Evolutionary conservation across 768 basidiomycete genomes (phyloP).

Genomic region (Mycena haematopus): DNA sequence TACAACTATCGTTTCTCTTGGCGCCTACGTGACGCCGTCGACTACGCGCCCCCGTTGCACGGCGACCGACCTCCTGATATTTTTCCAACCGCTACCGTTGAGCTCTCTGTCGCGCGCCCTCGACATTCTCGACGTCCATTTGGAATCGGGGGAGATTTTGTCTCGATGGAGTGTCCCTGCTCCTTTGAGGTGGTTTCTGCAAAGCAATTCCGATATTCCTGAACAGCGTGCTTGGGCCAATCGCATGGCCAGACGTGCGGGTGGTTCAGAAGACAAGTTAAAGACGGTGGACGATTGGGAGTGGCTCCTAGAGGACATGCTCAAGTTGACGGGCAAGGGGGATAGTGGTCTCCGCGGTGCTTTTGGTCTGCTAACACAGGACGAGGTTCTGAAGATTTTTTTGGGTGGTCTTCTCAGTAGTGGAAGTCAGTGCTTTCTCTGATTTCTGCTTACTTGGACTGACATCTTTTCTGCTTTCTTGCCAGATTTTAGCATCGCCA

Average conservation of each 20-base stretch:
- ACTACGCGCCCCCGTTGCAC: slow-evolving; percentile 61
- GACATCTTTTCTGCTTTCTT: slow-evolving; percentile 7
- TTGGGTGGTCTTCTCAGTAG: slow-evolving; percentile 85
- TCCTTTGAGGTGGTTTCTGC: slow-evolving; percentile 89
- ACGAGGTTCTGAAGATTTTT: slow-evolving; percentile 84
- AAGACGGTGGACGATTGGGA: slow-evolving; percentile 81
- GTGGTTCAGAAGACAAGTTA: slow-evolving; percentile 58
- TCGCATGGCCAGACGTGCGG: slow-evolving; percentile 78
- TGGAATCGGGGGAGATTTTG: slow-evolving; percentile 92
- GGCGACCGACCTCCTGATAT: slow-evolving; percentile 75
- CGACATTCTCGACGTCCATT: slow-evolving; percentile 92
- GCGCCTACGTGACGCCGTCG: slow-evolving; percentile 78
- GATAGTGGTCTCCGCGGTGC: slow-evolving; percentile 74
- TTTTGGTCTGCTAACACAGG: slow-evolving; percentile 73
- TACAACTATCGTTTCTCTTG: slow-evolving; percentile 81
- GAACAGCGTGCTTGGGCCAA: slow-evolving; percentile 89
- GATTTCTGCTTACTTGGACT: slow-evolving; percentile 22
- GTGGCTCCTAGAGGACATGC: slow-evolving; percentile 89
- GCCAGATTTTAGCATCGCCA: slow-evolving; percentile 73
- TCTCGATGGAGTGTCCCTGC: slow-evolving; percentile 86
- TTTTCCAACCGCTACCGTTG: slow-evolving; percentile 82
- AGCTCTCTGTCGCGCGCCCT: slow-evolving; percentile 80
- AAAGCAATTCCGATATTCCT: slow-evolving; percentile 64
- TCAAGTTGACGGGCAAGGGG: slow-evolving; percentile 71
- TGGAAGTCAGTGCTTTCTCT: slow-evolving; percentile 70